These are phyloP conservation scores for Carpinus fangiana DNA, from an alignment of 306 rosid genomes.

Conservation along the genomic window DNA sequence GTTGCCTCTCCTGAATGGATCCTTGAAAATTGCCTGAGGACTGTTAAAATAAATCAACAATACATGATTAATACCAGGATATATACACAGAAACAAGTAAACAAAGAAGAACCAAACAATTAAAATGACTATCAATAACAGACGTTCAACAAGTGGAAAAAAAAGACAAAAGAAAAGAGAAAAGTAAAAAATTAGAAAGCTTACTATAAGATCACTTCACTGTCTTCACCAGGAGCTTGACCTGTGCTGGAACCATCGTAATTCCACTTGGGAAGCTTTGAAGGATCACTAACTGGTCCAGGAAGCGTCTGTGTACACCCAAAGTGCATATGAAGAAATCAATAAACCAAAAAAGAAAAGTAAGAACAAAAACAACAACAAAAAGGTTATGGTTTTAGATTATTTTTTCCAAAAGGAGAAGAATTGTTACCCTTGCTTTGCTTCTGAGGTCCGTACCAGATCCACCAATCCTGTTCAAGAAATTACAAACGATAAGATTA, in stretches of 20 bases:
- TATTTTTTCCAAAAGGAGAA: not conserved
- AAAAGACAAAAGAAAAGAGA: not conserved
- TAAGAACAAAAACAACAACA: not conserved
- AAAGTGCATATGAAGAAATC: slow-evolving; percentile 3
- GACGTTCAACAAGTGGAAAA: not conserved
- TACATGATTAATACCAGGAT: not conserved
- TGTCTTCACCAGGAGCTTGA: slow-evolving; percentile 88
- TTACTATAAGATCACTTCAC: slow-evolving; percentile 87
- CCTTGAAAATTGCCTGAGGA: slow-evolving; percentile 90
- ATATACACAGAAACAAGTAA: not conserved
- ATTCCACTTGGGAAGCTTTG: slow-evolving; percentile 86
- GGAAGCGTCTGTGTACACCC: slow-evolving; percentile 59
- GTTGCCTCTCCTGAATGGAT: slow-evolving; percentile 86
- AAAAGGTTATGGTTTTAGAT: not conserved
- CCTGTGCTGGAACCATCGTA: slow-evolving; percentile 94
- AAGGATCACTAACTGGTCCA: slow-evolving; percentile 68
- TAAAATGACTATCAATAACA: not conserved
- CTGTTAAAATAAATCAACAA: slow-evolving; percentile 34
- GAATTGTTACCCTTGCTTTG: slow-evolving; percentile 81
- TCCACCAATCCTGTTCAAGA: slow-evolving; percentile 77
- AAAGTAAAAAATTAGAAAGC: slow-evolving; percentile 9
- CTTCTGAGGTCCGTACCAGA: slow-evolving; percentile 91
- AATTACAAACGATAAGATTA: not conserved
- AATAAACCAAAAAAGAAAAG: not conserved
- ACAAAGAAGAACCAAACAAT: not conserved